Evolutionary conservation across 2,329 filamentous ascomycete species (phyloP).

Genomic region (Fusarium robinianum): DNA sequence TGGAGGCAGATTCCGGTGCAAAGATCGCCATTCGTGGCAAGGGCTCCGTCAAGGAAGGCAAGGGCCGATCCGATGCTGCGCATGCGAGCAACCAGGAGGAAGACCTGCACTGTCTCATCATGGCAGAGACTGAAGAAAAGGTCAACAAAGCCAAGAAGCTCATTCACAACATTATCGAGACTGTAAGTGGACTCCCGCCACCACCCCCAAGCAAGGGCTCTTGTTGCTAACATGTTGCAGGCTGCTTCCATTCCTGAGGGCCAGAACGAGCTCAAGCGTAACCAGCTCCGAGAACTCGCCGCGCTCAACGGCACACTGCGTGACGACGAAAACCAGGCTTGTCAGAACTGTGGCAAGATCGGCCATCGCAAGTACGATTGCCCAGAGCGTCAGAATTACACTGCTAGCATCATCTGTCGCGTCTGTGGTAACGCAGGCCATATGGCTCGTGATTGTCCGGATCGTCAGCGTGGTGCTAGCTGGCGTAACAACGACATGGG

Average conservation of each 20-base stretch:
- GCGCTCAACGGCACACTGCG: constrained; percentile 98
- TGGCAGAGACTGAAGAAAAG: constrained; percentile 99
- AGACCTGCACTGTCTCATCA: constrained; percentile 97
- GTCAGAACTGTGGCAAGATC: constrained; percentile 99
- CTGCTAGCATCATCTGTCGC: constrained; percentile 98
- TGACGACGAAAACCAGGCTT: constrained; percentile 98
- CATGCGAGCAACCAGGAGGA: constrained; percentile 99
- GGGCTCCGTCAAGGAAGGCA: constrained; percentile 99
- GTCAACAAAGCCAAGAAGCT: constrained; percentile 99
- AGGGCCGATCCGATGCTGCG: constrained; percentile 96
- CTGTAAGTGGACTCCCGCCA: constrained; percentile 62
- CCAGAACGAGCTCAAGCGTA: constrained; percentile 98
- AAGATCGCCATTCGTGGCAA: constrained; percentile 99
- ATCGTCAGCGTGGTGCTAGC: constrained; percentile 85
- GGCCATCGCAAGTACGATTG: constrained; percentile 99
- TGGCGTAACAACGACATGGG: constrained; percentile 80
- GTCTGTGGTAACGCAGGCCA: constrained; percentile 97
- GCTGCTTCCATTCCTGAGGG: constrained; percentile 98
- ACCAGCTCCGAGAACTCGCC: constrained; percentile 95
- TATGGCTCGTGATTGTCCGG: constrained; percentile 97
- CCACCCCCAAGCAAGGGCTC: not conserved
- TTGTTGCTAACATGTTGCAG: constrained; percentile 54
- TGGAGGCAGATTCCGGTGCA: constrained; percentile 95
- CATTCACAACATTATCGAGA: constrained; percentile 98
- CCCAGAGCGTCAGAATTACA: constrained; percentile 96